Base-by-base conservation (phyloP, 495 filamentous ascomycete species). In the Penicillium alfredii region DNA sequence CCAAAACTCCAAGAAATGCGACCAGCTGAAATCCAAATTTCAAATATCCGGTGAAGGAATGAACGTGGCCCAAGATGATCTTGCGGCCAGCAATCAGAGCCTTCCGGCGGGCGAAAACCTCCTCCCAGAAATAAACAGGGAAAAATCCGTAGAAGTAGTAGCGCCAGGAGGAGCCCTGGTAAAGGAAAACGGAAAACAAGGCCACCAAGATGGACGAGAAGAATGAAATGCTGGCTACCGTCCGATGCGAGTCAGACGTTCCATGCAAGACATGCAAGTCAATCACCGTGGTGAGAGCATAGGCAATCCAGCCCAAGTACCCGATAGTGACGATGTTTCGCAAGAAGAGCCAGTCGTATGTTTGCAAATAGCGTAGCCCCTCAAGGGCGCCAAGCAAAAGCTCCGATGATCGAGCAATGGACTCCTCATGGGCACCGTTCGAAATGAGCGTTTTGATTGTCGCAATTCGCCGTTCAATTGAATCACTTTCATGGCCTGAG, bases 311-410 rank as follows among this genome's bases (percentile, higher is more conserved):
- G 14, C 93, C 92, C 15, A 96, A 61, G 55, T 96, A 99, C 12
- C 93, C 93, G n/a, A 80, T 55, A 8, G 93, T 93, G 21, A 99
- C 84, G 22, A 97, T 73, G n/a, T 82, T 82, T 33, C 93, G 74
- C 21, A 99, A 60, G 66, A 99, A 97, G n/a, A 97, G 72, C 93
- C 93, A 99, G 62, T 99, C 92, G 46, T 87, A 87, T 0, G 87
- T 97, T 56, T 99, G 93, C 18, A 97, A 73, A 54, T 99, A 99
- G 25, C 92, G 77, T 25, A 99, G 70, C 14, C 93, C 93, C 38
- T 86, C 78, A 2, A 97, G 72, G 4, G 81, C 85, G 11, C 81
- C 59, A 38, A 81, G 76, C 38, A 96, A 82, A 8, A 97, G 64
- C 5, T 81, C 76, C 8, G 80, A 76, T 8, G 84, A 86, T 38